phyloP scores from a whole-genome alignment of 352 stramenopile species.

The Phytophthora foliorum region DNA sequence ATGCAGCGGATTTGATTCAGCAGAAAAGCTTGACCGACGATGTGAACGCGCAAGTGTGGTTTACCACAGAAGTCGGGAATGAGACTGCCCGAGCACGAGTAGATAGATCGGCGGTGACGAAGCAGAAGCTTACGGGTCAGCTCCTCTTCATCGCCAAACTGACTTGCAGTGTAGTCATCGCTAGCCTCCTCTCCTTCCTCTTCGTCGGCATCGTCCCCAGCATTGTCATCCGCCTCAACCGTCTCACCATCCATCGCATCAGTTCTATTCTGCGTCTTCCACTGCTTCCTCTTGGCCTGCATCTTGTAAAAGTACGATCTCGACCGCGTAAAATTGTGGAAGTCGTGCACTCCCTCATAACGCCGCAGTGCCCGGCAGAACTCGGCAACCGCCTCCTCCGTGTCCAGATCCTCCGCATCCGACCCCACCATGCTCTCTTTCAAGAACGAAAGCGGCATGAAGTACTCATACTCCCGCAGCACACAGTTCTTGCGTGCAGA shows the following conservation, averaged over 20 bases:
- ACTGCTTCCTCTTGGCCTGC: constrained; percentile 52
- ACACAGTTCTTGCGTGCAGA: constrained; percentile 89
- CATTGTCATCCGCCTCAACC: constrained; percentile 9
- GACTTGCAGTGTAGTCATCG: constrained; percentile 37
- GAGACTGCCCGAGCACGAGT: constrained; percentile 75
- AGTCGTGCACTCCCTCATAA: constrained; percentile 91
- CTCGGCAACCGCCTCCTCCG: constrained; percentile 49
- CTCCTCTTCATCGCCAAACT: constrained; percentile 53
- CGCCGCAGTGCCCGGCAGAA: constrained; percentile 62
- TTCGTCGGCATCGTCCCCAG: constrained; percentile 15
- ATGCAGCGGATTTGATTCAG: constrained; percentile 94
- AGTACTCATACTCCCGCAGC: constrained; percentile 93
- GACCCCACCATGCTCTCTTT: constrained; percentile 49
- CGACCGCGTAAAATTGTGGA: constrained; percentile 93
- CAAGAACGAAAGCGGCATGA: constrained; percentile 86
- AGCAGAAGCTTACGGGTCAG: constrained; percentile 63
- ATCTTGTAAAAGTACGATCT: constrained; percentile 82
- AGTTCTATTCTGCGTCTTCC: constrained; percentile 24
- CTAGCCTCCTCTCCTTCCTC: constrained; percentile 25
- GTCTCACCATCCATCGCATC: constrained; percentile 20
- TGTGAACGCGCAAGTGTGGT: constrained; percentile 78
- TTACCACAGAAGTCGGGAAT: constrained; percentile 69
- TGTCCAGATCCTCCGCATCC: constrained; percentile 35
- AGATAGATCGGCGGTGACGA: constrained; percentile 81
- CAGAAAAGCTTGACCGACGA: constrained; percentile 87